Evolutionary conservation across 2,329 filamentous ascomycete species (phyloP), one percentile per base, ranked within the genome.

Genomic region (Colletotrichum musicola): DNA sequence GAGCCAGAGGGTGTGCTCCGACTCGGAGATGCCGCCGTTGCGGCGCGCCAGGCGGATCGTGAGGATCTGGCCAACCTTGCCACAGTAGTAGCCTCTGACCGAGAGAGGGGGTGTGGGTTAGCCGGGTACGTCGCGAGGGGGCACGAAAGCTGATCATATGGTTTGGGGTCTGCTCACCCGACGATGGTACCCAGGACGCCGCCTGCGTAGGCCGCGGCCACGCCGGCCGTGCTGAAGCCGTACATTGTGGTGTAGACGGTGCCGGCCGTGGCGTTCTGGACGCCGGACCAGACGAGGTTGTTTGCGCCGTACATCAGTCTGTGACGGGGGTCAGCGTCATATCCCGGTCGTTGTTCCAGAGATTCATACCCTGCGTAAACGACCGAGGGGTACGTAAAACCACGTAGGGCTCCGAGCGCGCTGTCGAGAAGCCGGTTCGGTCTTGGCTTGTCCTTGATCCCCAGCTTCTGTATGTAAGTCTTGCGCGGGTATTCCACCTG

Each of bases 131-230:
- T 22, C 20, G 20, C 20, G 20, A 22, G 2, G 20, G 20, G 20
- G 20, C 20, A 22, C 20, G 20, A 22, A 22, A 22, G 20, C 20
- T 22, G 20, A 22, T 22, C 20, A 22, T 22, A 22, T 22, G 20
- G 20, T 22, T 22, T 22, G 20, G 22, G 22, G 22, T 25, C 30
- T 7, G 25, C 72, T 57, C 20, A 75, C 66, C 72, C 81, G 47
- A 86, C 74, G n/a, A 73, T 62, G 7, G 83, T 84, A 20, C 83
- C 83, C 25, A 87, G 79, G 16, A 75, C 69, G 18, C 76, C 76
- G 6, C 74, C 76, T 9, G 70, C 58, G 18, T 77, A 77, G 35
- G 74, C 75, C 0, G 71, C 75, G 42, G 64, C 64, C 3, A 67
- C 64, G 18, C 64, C 64, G 1, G 64, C 64, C 7, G 64, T 78